These are phyloP conservation scores for Knoxdaviesia proteae DNA, from an alignment of 2,329 filamentous ascomycete genomes.

Conservation along the genomic window DNA sequence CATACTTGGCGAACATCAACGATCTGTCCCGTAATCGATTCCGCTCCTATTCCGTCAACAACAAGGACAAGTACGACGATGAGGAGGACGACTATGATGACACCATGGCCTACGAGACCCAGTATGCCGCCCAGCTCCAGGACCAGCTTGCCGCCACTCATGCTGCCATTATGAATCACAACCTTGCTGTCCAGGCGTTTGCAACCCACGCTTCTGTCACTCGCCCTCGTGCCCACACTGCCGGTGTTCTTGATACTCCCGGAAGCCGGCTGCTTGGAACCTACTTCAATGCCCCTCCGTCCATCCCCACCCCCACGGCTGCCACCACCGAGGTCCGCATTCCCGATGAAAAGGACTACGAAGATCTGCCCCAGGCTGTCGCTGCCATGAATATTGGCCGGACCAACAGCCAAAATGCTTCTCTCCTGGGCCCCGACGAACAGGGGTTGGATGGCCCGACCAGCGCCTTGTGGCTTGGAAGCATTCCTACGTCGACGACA, in stretches of 20 bases:
- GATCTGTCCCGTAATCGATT: slow-evolving; percentile 73
- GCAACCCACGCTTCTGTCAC: slow-evolving; percentile 64
- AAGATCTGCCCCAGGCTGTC: slow-evolving; percentile 62
- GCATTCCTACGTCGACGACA: slow-evolving; percentile 91
- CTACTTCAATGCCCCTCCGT: slow-evolving; percentile 28
- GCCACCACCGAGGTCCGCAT: slow-evolving; percentile 50
- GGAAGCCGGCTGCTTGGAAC: slow-evolving; percentile 42
- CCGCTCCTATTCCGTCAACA: slow-evolving; percentile 94
- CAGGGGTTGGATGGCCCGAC: slow-evolving; percentile 73
- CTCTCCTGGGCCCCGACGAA: slow-evolving; percentile 53
- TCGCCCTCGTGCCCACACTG: slow-evolving; percentile 74
- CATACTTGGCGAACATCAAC: slow-evolving; percentile 55
- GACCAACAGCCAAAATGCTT: slow-evolving; percentile 44
- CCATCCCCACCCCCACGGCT: slow-evolving; percentile 33
- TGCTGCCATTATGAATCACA: slow-evolving; percentile 69
- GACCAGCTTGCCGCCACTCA: slow-evolving; percentile 43
- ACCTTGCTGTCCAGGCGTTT: slow-evolving; percentile 81
- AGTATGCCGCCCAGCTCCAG: slow-evolving; percentile 40
- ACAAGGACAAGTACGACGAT: slow-evolving; percentile 90
- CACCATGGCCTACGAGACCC: slow-evolving; percentile 25
- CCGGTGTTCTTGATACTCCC: slow-evolving; percentile 72
- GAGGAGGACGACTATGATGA: slow-evolving; percentile 60
- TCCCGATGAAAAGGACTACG: slow-evolving; percentile 57
- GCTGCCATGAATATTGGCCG: slow-evolving; percentile 56
- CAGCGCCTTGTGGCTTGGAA: slow-evolving; percentile 87